Percentiles rank a stretch among this genome's conserved stretches.
Evolutionary conservation across 1,284 basidiomycete genomes (phyloP).

Genomic region (Papiliotrema terrestris): DNA sequence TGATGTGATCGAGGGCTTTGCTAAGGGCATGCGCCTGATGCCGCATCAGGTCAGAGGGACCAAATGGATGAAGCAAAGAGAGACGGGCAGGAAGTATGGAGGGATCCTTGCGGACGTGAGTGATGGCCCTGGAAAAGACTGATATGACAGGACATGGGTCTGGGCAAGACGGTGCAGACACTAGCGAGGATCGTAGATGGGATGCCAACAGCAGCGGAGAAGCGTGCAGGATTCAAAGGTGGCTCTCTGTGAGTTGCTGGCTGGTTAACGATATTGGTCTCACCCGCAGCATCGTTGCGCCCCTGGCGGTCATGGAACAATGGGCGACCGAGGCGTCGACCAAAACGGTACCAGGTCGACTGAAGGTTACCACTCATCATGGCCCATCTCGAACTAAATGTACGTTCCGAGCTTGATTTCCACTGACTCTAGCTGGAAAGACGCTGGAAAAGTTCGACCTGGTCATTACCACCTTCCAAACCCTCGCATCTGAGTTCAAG

Average conservation of each 20-base stretch:
- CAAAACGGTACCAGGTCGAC: constrained; percentile 61
- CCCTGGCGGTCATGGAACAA: constrained; percentile 80
- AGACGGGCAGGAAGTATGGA: constrained; percentile 70
- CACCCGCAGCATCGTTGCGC: constrained; percentile 65
- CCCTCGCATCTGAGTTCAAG: constrained; percentile 68
- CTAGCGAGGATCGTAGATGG: constrained; percentile 77
- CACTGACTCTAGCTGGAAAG: constrained; percentile 55
- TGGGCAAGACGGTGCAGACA: constrained; percentile 92
- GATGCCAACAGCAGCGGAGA: constrained; percentile 63
- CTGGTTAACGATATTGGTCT: constrained; percentile 1
- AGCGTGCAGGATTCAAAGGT: constrained; percentile 61
- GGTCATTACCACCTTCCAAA: constrained; percentile 77
- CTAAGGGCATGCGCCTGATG: constrained; percentile 64
- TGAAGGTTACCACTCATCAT: constrained; percentile 77
- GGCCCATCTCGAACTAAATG: constrained; percentile 67
- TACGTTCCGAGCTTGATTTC: constrained; percentile 39
- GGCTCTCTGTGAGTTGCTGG: constrained; percentile 61
- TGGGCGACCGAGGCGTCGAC: constrained; percentile 84
- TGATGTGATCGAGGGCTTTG: constrained; percentile 68
- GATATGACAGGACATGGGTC: constrained; percentile 50
- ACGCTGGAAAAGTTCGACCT: constrained; percentile 65
- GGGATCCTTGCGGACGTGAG: constrained; percentile 90
- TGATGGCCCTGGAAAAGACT: constrained; percentile 5
- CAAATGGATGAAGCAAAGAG: constrained; percentile 82
- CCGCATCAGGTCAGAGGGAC: constrained; percentile 82